phyloP scores from a whole-genome alignment of 495 filamentous ascomycete species.

The Podospora didyma region DNA sequence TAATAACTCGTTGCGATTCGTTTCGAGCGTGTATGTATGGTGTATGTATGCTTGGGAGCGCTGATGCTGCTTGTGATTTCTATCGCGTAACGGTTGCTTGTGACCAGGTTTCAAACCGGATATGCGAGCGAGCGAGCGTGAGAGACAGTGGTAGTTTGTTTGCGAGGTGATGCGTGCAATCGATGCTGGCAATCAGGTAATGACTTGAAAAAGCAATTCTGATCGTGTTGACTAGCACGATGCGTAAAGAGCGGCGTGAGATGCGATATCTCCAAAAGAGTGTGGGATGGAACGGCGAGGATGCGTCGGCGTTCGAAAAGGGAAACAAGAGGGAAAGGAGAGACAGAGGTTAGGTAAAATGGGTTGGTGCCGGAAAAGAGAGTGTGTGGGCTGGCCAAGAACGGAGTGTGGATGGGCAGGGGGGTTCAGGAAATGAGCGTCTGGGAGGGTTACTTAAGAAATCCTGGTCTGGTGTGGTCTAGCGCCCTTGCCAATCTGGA shows the following conservation, averaged over 20 bases:
- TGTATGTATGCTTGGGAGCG: neutral
- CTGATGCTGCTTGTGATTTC: no score
- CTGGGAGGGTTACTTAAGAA: neutral
- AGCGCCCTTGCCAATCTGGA: no score
- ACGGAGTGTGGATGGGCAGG: slow-evolving; percentile 1
- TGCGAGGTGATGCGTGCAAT: slow-evolving; percentile 11
- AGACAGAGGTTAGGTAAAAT: slow-evolving; percentile 8
- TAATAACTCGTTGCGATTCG: neutral
- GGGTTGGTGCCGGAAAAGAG: slow-evolving; percentile 3
- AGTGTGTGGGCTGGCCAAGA: neutral
- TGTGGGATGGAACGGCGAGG: slow-evolving; percentile 27
- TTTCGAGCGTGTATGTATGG: slow-evolving; percentile 4
- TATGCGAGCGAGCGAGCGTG: neutral
- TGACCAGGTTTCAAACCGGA: slow-evolving; percentile 7
- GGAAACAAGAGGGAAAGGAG: slow-evolving; percentile 10
- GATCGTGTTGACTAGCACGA: slow-evolving; percentile 16
- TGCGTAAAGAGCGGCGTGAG: slow-evolving; percentile 29
- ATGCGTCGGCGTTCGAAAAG: slow-evolving; percentile 15
- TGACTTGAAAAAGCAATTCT: slow-evolving; percentile 1
- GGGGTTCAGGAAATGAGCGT: slow-evolving; percentile 22
- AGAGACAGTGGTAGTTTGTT: neutral
- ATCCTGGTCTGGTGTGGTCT: slow-evolving; percentile 8
- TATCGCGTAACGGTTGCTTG: neutral
- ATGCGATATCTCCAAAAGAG: slow-evolving; percentile 33
- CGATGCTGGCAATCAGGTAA: slow-evolving; percentile 18